Conservation (phyloP, 2,329 filamentous ascomycete species). For the Fusarium sp. region DNA sequence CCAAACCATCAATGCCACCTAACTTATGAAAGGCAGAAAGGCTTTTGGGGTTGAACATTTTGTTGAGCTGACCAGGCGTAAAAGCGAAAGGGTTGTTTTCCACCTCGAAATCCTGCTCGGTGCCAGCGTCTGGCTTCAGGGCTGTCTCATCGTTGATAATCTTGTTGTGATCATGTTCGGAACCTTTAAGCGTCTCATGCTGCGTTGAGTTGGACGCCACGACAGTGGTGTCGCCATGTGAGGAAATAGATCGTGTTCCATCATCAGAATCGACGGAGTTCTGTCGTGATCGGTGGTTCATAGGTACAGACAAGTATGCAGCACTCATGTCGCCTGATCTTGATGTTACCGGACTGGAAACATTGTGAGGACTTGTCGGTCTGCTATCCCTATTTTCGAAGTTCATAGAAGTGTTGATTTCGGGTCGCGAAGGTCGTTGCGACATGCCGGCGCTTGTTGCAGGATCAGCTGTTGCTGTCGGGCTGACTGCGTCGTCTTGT, state of each 20-base stretch:
- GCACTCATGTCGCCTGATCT: conserved; percentile 59
- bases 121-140: conserved; percentile 79
- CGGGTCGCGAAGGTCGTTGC: conserved; percentile 47
- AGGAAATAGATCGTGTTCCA: conserved; percentile 67
- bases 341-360: conserved; percentile 68
- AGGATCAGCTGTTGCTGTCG: conserved; percentile 52
- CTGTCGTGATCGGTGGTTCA: conserved; percentile 68
- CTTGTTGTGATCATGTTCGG: conserved; percentile 59
- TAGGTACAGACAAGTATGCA: conserved; percentile 74
- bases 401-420: conserved; percentile 66
- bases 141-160: conserved; percentile 75
- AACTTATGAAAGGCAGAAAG: conserved; percentile 83
- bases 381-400: conserved; percentile 75
- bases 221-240: conserved; percentile 72
- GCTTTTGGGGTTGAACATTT: conserved; percentile 91
- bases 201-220: conserved; percentile 58
- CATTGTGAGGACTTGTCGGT: conserved; percentile 78
- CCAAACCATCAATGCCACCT: conserved; percentile 81
- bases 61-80: conserved; percentile 83
- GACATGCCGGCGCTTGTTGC: conserved; percentile 40
- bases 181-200: conserved; percentile 53
- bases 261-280: conserved; percentile 78
- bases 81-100: conserved; percentile 88
- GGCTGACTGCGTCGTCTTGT: conserved; percentile 56
- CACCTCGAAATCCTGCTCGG: conserved; percentile 79